Base-by-base conservation (phyloP, 805 yeast genomes). In the Zygosaccharomyces gambellarensis region DNA sequence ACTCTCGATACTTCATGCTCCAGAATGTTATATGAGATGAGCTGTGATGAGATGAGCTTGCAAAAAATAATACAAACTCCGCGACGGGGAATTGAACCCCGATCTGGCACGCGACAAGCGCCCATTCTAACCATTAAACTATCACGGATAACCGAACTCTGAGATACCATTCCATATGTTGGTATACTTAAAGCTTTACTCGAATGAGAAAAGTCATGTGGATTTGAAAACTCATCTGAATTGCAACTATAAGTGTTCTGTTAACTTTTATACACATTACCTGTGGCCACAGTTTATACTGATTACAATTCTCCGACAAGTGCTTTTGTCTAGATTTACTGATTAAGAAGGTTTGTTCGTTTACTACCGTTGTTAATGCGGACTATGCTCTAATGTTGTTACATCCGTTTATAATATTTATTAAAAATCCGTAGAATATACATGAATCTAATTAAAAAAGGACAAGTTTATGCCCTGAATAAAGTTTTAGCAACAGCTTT, bases 401-500 rank as follows among this genome's bases (percentile, higher is more conserved):
- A n/a, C 7, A 12, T n/a, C 32, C 31, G 23, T 27, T 39, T 12
- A 39, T 39, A 39, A 39, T 25, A 39, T 21, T 19, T 5, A 39
- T 22, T 2, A 19, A 34, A 34, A 21, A 36, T 21, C 23, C 23
- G 6, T 34, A 31, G 25, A 34, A 14, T 14, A 17, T 34, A 34
- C 30, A 25, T 21, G 23, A 25, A 39, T 12, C 17, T 17, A 22
- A 27, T 30, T 12, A 46, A 19, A 17, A 43, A 30, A 21, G 12
- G 19, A 49, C n/a, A 31, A 43, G 29, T 21, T 41, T 23, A 42
- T 10, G 48, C 40, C 25, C 48, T 43, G 39, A 49, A 53, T 4
- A 73, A 56, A 22, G 77, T 69, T 32, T 62, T 60, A 14, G 68
- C 29, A 17, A 82, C 81, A 36, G 81, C 82, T 60, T 76, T 80